Evolutionary conservation across 257 asterid genomes (phyloP), one percentile per base, ranked within the genome.

Genomic region (Orobanche coerulescens): DNA sequence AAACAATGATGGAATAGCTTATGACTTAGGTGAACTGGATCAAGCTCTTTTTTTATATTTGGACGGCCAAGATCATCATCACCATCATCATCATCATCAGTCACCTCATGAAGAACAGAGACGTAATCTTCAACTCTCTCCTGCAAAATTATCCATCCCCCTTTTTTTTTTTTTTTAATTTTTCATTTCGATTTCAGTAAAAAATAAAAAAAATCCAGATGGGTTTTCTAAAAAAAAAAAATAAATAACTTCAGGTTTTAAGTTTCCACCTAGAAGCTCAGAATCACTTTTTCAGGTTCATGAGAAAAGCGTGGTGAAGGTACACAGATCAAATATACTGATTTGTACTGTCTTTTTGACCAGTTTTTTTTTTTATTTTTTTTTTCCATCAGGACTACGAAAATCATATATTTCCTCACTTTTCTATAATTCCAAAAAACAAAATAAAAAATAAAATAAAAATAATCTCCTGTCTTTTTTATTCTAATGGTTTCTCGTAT

Each of bases 11-110:
- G 37, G 57, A 8, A 79, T 80, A 55, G 85, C 86, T 4, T 82
- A 79, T 63, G 94, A 90, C 55, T 50, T 90, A 76, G 95, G 87
- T n/a, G 96, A 90, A 55, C 71, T 87, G 48, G 97, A 90, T 75
- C 94, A 88, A 75, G 90, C 95, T 13, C 82, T 90, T n/a, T 77
- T 79, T 43, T 72, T 79, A 24, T 87, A 81, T 62, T 78, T 87
- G 5, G 87, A 87, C 52, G 70, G 86, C 47, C 95, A 84, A 72
- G 97, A 86, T 58, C 82, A 53, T n/a, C n/a, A n/a, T n/a, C n/a
- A n/a, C n/a, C n/a, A n/a, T n/a, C n/a, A n/a, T n/a, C n/a, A n/a
- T n/a, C n/a, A n/a, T n/a, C n/a, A n/a, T 2, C 58, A 77, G 39
- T 71, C 73, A 3, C 39, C 81, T 49, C 85, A 77, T 55, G 91